Conservation (phyloP, 2,329 filamentous ascomycete species). For the Keithomyces neogunnii region DNA sequence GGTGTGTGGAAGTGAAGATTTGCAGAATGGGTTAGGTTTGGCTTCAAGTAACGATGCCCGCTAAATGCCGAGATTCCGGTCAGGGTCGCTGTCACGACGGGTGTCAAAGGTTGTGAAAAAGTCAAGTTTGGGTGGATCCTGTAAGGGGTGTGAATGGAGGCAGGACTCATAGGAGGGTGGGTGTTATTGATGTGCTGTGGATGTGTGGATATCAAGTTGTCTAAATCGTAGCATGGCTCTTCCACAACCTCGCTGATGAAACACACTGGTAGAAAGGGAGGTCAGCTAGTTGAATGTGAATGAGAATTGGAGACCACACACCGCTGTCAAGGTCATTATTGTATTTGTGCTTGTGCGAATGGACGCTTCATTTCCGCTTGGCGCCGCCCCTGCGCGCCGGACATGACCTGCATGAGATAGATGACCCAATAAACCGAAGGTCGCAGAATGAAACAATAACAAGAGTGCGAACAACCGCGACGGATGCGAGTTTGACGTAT, state of each 20-base stretch:
- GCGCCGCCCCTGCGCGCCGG: background rate
- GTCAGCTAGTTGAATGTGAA: background rate
- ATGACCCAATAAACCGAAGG: background rate
- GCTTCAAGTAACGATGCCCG: background rate
- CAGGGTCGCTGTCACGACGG: background rate
- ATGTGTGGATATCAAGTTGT: background rate
- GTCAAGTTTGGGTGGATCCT: constrained; percentile 1
- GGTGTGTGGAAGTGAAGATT: background rate
- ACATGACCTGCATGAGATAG: background rate
- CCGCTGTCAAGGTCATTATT: background rate
- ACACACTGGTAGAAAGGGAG: background rate
- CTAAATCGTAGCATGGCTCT: background rate
- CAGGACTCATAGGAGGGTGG: background rate
- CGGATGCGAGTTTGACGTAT: background rate
- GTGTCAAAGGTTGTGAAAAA: constrained; percentile 2
- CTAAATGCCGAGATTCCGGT: background rate
- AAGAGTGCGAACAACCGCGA: background rate
- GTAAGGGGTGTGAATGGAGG: background rate
- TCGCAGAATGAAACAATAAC: background rate
- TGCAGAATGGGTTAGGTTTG: background rate
- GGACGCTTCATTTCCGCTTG: background rate
- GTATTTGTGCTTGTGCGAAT: background rate
- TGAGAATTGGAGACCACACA: background rate
- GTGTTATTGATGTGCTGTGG: background rate
- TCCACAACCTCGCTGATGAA: background rate